Evolutionary conservation across 108 stramenopile species (phyloP).

Genomic region (Fistulifera pelliculosa): DNA sequence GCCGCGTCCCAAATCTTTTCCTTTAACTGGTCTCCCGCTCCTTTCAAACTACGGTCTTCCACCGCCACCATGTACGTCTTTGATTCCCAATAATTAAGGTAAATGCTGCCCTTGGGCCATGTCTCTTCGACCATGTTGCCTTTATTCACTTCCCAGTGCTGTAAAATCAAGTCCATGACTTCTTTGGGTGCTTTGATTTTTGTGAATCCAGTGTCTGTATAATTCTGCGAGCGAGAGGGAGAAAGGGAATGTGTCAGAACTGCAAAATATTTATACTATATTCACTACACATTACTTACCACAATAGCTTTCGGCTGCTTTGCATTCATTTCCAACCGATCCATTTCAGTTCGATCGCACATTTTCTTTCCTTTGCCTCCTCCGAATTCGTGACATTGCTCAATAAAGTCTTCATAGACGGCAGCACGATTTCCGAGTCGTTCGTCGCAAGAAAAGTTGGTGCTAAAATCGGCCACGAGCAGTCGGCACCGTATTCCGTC

Average conservation of each 20-base stretch:
- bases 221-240: constrained; percentile 13
- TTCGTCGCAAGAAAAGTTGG: constrained; percentile 27
- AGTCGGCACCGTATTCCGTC: constrained; percentile 54
- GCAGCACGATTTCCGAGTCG: constrained; percentile 11
- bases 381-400: background rate
- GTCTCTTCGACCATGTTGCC: constrained; percentile 7
- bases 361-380: constrained; percentile 5
- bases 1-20: constrained; percentile 71
- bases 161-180: constrained; percentile 14
- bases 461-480: constrained; percentile 67
- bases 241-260: background rate
- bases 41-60: constrained; percentile 53
- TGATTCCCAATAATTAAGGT: constrained; percentile 40
- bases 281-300: background rate
- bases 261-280: background rate
- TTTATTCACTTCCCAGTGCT: constrained; percentile 42
- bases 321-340: constrained; percentile 13
- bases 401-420: constrained; percentile 1
- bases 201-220: constrained; percentile 38
- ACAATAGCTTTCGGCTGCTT: constrained; percentile 15
- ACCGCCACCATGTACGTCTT: constrained; percentile 62
- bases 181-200: constrained; percentile 27
- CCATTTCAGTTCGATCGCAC: constrained; percentile 12
- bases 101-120: constrained; percentile 13
- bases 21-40: constrained; percentile 60